Percentiles rank a stretch among this genome's conserved stretches.
These are phyloP conservation scores for Rhytidiadelphus loreus DNA, from an alignment of 225 moss, liverwort and hornwort species.

Conservation along the genomic window DNA sequence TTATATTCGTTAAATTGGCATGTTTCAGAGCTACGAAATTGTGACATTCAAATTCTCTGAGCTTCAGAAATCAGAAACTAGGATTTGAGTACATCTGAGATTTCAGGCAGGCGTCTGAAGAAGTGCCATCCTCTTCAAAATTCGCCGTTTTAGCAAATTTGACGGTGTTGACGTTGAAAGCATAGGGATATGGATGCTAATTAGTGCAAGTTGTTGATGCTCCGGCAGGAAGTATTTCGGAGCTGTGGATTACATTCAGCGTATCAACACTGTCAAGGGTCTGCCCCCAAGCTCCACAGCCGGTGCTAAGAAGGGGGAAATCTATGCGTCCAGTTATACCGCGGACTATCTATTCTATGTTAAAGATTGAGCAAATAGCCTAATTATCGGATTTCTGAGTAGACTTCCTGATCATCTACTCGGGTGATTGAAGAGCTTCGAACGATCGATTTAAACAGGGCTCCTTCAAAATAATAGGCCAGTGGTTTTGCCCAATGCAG, in stretches of 20 bases:
- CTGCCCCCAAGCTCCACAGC: conserved; percentile 4
- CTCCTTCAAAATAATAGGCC: too few relatives aligned
- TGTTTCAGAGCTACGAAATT: background rate
- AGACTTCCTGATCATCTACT: background rate
- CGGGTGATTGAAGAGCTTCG: background rate
- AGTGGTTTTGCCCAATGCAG: background rate
- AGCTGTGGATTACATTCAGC: conserved; percentile 11
- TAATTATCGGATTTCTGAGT: background rate
- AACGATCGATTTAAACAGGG: background rate
- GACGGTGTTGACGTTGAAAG: background rate
- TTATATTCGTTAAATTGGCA: background rate
- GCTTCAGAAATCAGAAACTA: background rate
- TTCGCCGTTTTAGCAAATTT: background rate
- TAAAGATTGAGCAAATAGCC: background rate
- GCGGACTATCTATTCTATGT: conserved; percentile 16
- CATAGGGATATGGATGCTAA: background rate
- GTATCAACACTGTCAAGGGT: conserved; percentile 15
- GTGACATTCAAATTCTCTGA: background rate
- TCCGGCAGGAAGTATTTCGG: conserved; percentile 9
- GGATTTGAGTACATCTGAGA: background rate
- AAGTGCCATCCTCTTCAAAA: background rate
- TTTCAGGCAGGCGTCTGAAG: background rate
- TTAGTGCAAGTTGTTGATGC: background rate
- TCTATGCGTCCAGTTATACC: background rate
- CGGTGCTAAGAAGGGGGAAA: background rate